A percentile compares a stretch with the other conserved stretches of the same genome.
These are phyloP conservation scores for Teunomyces stri DNA, from an alignment of 805 yeast species.

Conservation along the genomic window DNA sequence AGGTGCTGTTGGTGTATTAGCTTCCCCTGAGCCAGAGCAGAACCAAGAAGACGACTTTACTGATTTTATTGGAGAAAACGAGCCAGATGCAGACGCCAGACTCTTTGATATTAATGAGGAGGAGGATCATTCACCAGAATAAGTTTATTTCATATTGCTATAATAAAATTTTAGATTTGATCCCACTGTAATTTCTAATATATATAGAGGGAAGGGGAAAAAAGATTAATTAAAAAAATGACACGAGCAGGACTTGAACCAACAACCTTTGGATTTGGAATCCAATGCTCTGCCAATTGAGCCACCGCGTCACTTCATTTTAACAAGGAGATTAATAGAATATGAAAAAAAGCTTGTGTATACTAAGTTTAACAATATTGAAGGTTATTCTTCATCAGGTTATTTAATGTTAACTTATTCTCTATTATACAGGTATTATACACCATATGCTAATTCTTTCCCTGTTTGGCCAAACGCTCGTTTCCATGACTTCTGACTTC, in stretches of 20 bases:
- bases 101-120: conserved; percentile 31
- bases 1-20: conserved; percentile 20
- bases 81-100: conserved; percentile 18
- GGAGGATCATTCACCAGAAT: background rate
- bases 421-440: conserved; percentile 5
- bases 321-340: too few relatives aligned
- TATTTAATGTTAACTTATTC: background rate
- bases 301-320: conserved; percentile 17
- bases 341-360: too few relatives aligned
- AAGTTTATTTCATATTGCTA: background rate
- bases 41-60: conserved; percentile 13
- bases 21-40: conserved; percentile 19
- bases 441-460: conserved; percentile 2
- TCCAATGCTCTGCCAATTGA: conserved; percentile 22
- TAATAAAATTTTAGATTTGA: conserved; percentile 3
- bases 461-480: conserved; percentile 47
- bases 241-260: conserved; percentile 24
- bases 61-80: conserved; percentile 5
- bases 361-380: background rate
- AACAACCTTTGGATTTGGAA: conserved; percentile 21
- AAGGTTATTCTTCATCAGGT: background rate
- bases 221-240: conserved; percentile 8
- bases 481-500: conserved; percentile 78
- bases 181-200: background rate
- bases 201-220: too few relatives aligned